These are phyloP conservation scores for Brasilioporus rufonigricans DNA, from an alignment of 768 basidiomycete genomes.

Conservation along the genomic window DNA sequence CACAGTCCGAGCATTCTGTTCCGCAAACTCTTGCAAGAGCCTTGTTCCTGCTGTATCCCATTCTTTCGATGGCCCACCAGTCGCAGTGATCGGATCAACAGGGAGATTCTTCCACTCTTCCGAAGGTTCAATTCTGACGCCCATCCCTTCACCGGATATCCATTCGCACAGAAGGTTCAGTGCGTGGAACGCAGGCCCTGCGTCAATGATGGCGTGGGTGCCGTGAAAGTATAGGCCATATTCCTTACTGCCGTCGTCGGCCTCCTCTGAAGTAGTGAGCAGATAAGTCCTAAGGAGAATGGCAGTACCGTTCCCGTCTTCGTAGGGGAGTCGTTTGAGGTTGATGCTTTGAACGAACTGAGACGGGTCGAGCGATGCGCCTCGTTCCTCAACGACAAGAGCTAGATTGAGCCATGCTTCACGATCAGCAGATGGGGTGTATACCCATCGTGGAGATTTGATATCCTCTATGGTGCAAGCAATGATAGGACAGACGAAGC, in stretches of 20 bases:
- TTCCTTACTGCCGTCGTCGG: neutral
- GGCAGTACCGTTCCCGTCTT: neutral
- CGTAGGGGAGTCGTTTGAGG: slow-evolving; percentile 20
- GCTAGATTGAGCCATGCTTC: slow-evolving; percentile 23
- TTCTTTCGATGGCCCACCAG: slow-evolving; percentile 15
- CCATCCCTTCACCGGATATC: slow-evolving; percentile 16
- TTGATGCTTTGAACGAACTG: slow-evolving; percentile 18
- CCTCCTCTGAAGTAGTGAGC: slow-evolving; percentile 6
- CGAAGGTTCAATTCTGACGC: slow-evolving; percentile 5
- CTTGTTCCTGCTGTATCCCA: slow-evolving; percentile 16
- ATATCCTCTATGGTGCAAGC: slow-evolving; percentile 13
- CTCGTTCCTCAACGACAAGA: slow-evolving; percentile 16
- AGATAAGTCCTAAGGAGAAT: slow-evolving; percentile 11
- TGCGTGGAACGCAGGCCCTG: slow-evolving; percentile 18
- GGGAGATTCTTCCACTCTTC: slow-evolving; percentile 29
- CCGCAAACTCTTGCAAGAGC: slow-evolving; percentile 14
- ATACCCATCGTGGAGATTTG: slow-evolving; percentile 18
- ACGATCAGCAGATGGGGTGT: slow-evolving; percentile 22
- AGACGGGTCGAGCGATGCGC: slow-evolving; percentile 10
- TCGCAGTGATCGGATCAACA: slow-evolving; percentile 24
- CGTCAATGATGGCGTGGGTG: slow-evolving; percentile 23
- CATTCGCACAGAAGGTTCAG: slow-evolving; percentile 24
- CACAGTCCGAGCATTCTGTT: neutral
- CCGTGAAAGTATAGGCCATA: slow-evolving; percentile 26
- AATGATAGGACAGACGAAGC: slow-evolving; percentile 21